phyloP scores from a whole-genome alignment of 108 stramenopile genomes.

The Cylindrotheca fusiformis region DNA sequence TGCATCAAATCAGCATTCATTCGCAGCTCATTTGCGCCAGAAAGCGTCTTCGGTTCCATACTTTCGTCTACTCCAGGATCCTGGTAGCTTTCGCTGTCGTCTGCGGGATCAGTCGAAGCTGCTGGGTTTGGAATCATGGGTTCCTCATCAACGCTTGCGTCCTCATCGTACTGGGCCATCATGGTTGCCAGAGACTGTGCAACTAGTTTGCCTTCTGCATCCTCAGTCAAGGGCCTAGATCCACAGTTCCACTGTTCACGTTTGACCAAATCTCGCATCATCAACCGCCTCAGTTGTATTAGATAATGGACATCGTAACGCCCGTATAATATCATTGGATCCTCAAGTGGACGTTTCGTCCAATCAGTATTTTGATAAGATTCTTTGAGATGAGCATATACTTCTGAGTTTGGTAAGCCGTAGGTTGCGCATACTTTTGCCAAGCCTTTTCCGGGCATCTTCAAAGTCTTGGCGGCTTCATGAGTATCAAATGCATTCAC shows the following conservation, averaged over 20 bases:
- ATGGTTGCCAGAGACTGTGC: constrained; percentile 15
- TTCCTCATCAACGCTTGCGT: constrained; percentile 1
- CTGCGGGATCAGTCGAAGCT: constrained; percentile 1
- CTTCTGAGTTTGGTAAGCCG: constrained; percentile 50
- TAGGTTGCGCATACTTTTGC: constrained; percentile 67
- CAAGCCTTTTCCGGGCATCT: constrained; percentile 36
- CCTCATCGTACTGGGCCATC: constrained; percentile 14
- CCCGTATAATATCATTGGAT: constrained; percentile 82
- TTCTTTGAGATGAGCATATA: constrained; percentile 64
- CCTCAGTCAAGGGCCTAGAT: background rate
- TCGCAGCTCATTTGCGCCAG: constrained; percentile 44
- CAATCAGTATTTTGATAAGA: constrained; percentile 89
- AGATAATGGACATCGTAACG: constrained; percentile 83
- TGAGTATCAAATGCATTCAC: constrained; percentile 95
- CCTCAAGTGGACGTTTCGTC: constrained; percentile 84
- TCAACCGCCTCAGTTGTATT: constrained; percentile 55
- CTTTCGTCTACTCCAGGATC: constrained; percentile 5
- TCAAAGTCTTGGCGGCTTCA: constrained; percentile 62
- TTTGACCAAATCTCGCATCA: constrained; percentile 72
- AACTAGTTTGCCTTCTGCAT: constrained; percentile 9
- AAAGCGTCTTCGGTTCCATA: constrained; percentile 12
- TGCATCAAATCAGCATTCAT: constrained; percentile 56
- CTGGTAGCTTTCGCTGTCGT: background rate
- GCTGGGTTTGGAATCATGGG: background rate
- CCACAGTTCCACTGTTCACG: constrained; percentile 27